Conservation (phyloP, 2,329 filamentous ascomycete genomes). For the Fusarium tjaetaba region DNA sequence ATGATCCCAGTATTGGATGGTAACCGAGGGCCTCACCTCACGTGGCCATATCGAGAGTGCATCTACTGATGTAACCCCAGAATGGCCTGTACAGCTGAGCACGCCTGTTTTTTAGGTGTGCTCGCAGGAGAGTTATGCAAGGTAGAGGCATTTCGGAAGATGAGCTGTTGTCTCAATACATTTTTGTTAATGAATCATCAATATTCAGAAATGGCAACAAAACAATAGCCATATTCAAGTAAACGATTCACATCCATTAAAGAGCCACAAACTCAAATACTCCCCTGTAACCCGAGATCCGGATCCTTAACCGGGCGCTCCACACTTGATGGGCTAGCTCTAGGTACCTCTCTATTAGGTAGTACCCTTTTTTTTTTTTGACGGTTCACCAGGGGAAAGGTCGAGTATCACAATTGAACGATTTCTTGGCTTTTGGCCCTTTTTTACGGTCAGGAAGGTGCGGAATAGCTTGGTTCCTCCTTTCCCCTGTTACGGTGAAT, state of each 20-base stretch:
- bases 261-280: background rate
- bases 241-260: background rate
- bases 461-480: background rate
- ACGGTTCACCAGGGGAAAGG: conserved; percentile 17
- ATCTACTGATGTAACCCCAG: conserved; percentile 25
- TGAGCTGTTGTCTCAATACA: background rate
- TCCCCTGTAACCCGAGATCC: conserved; percentile 12
- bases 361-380: conserved; percentile 15
- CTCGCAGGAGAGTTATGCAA: background rate
- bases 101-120: background rate
- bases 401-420: conserved; percentile 32
- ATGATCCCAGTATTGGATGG: conserved; percentile 12
- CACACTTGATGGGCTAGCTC: conserved; percentile 4
- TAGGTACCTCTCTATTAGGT: background rate
- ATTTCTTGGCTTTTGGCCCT: conserved; percentile 29
- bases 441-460: conserved; percentile 26
- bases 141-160: background rate
- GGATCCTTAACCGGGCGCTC: conserved; percentile 15
- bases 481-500: conserved; percentile 6
- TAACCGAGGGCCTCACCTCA: conserved; percentile 32
- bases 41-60: conserved; percentile 22
- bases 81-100: conserved; percentile 25
- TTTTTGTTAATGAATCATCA: background rate
- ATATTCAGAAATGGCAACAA: background rate
- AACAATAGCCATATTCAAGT: background rate